Evolutionary conservation across 2,329 filamentous ascomycete genomes (phyloP).

Genomic region (Aspergillus aculeatinus): DNA sequence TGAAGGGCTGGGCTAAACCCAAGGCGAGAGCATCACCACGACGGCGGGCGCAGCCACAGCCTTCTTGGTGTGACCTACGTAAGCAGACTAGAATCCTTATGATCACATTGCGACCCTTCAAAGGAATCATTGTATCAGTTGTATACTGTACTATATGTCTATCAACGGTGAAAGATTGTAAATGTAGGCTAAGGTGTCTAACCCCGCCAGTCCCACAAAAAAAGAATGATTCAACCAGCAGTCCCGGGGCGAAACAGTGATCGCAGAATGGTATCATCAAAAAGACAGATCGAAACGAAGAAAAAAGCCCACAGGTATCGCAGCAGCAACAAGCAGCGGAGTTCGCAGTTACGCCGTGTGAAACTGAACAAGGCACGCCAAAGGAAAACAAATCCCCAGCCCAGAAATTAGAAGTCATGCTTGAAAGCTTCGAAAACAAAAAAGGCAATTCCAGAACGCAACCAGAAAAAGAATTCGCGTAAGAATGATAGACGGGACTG

Average conservation of each 20-base stretch:
- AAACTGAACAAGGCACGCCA: slow-evolving; percentile 19
- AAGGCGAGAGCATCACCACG: too few relatives aligned
- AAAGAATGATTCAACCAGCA: slow-evolving; percentile 26
- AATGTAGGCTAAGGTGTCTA: neutral
- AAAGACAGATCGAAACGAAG: slow-evolving; percentile 26
- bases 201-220: neutral
- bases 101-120: too few relatives aligned
- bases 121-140: too few relatives aligned
- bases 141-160: neutral
- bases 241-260: slow-evolving; percentile 15
- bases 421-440: too few relatives aligned
- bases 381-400: slow-evolving; percentile 26
- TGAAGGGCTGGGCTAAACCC: too few relatives aligned
- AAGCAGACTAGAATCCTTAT: too few relatives aligned
- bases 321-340: slow-evolving; percentile 27
- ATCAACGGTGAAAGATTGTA: neutral
- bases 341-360: slow-evolving; percentile 27
- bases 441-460: neutral
- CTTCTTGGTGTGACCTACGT: too few relatives aligned
- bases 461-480: slow-evolving; percentile 9
- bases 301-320: slow-evolving; percentile 23
- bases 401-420: slow-evolving; percentile 10
- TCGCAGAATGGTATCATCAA: slow-evolving; percentile 40
- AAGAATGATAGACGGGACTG: slow-evolving; percentile 15
- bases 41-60: too few relatives aligned